These are phyloP conservation scores for Musa balbisiana DNA, from an alignment of 202 grass and related monocot genomes.

Conservation along the genomic window DNA sequence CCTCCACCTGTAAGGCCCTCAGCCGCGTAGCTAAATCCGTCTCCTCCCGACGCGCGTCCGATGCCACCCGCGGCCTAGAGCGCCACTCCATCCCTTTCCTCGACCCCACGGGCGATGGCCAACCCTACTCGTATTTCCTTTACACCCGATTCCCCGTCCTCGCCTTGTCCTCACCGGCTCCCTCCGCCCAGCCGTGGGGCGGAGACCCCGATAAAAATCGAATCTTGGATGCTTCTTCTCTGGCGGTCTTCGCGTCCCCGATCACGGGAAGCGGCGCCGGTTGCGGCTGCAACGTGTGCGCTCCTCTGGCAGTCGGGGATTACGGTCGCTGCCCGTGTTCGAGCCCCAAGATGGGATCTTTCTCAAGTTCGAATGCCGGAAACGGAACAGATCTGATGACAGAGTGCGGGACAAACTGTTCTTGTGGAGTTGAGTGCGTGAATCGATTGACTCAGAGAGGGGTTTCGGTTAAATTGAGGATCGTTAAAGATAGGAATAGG, in stretches of 20 bases:
- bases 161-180: slow-evolving; percentile 3
- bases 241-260: slow-evolving; percentile 27
- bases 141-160: slow-evolving; percentile 48
- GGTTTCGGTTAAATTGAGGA: slow-evolving; percentile 34
- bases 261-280: slow-evolving; percentile 4
- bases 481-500: slow-evolving; percentile 50
- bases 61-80: slow-evolving; percentile 55
- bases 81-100: slow-evolving; percentile 45
- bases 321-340: slow-evolving; percentile 33
- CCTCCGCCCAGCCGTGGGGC: slow-evolving; percentile 47
- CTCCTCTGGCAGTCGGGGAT: background rate
- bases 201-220: slow-evolving; percentile 8
- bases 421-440: slow-evolving; percentile 36
- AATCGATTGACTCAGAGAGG: slow-evolving; percentile 56
- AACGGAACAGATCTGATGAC: slow-evolving; percentile 35
- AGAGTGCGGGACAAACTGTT: slow-evolving; percentile 52
- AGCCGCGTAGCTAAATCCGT: slow-evolving; percentile 21
- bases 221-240: background rate
- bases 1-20: slow-evolving; percentile 39
- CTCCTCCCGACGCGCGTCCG: slow-evolving; percentile 39
- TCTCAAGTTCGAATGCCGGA: background rate
- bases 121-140: slow-evolving; percentile 61
- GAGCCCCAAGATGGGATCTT: slow-evolving; percentile 23
- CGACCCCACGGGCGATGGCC: slow-evolving; percentile 29
- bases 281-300: slow-evolving; percentile 13